Evolutionary conservation across 495 filamentous ascomycete genomes (phyloP).

Genomic region (Daldinia loculata): DNA sequence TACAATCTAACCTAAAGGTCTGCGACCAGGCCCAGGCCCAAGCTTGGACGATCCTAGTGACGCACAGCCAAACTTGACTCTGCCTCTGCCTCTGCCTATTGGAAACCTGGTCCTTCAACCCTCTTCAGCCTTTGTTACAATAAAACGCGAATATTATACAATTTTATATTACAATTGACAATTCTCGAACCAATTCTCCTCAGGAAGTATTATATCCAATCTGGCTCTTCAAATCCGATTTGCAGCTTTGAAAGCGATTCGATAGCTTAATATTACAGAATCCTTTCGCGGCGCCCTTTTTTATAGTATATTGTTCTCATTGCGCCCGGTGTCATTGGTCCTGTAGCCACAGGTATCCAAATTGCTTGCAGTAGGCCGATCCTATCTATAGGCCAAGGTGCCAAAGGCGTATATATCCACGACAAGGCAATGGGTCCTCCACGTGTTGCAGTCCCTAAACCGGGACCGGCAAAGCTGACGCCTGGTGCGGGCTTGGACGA

Average conservation of each 20-base stretch:
- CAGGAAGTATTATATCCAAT: background rate
- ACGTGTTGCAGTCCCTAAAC: constrained; percentile 71
- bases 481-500: constrained; percentile 88
- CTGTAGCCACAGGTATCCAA: background rate
- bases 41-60: background rate
- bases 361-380: background rate
- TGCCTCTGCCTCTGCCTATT: background rate
- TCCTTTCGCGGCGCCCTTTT: background rate
- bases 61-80: background rate
- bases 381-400: background rate
- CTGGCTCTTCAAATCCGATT: background rate
- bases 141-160: background rate
- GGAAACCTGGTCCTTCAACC: background rate
- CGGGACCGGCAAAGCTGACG: constrained; percentile 85
- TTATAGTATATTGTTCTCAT: background rate
- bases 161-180: no score
- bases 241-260: background rate
- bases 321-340: background rate
- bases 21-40: background rate
- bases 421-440: constrained; percentile 33
- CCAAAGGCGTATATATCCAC: background rate
- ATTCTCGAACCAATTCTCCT: no score
- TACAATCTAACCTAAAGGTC: background rate
- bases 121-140: background rate
- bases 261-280: background rate